Percentiles rank a stretch among this genome's conserved stretches.
These are phyloP conservation scores for Lippia alba DNA, from an alignment of 305 asterid species.

Conservation along the genomic window DNA sequence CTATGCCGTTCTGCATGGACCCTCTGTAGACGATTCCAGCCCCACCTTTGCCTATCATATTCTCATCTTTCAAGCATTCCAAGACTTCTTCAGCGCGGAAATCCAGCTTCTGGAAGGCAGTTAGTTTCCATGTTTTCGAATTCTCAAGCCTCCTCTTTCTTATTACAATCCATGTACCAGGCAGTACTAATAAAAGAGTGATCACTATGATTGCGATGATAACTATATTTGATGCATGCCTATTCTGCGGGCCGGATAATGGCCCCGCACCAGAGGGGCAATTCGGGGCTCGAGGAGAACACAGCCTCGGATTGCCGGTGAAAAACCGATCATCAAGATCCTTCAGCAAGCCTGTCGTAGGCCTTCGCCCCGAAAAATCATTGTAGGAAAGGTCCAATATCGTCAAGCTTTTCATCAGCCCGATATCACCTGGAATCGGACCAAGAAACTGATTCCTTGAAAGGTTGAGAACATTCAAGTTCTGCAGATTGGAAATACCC, in stretches of 20 bases:
- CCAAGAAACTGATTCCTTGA: slow-evolving; percentile 68
- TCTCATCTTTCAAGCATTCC: slow-evolving; percentile 70
- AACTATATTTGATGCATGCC: slow-evolving; percentile 33
- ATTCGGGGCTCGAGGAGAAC: slow-evolving; percentile 37
- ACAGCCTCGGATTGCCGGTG: slow-evolving; percentile 70
- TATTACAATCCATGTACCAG: slow-evolving; percentile 37
- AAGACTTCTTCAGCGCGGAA: slow-evolving; percentile 60
- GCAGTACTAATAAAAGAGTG: slow-evolving; percentile 36
- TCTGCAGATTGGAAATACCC: slow-evolving; percentile 49
- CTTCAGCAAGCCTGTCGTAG: slow-evolving; percentile 53
- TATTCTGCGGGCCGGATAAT: slow-evolving; percentile 24
- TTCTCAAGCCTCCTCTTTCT: slow-evolving; percentile 39
- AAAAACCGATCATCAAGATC: slow-evolving; percentile 52
- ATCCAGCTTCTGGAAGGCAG: slow-evolving; percentile 71
- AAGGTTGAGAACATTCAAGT: slow-evolving; percentile 66
- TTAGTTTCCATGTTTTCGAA: slow-evolving; percentile 68
- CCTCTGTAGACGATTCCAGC: slow-evolving; percentile 83
- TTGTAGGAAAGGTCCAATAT: slow-evolving; percentile 71
- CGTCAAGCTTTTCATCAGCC: slow-evolving; percentile 66
- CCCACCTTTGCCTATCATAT: slow-evolving; percentile 84
- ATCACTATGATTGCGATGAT: slow-evolving; percentile 36
- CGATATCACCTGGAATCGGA: slow-evolving; percentile 63
- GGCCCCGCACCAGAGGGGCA: slow-evolving; percentile 44
- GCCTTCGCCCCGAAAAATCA: slow-evolving; percentile 67
- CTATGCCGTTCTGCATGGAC: slow-evolving; percentile 65